Evolutionary conservation across 2,329 filamentous ascomycete genomes (phyloP), one percentile per base, ranked within the genome.

Genomic region (Aspergillus terreus): DNA sequence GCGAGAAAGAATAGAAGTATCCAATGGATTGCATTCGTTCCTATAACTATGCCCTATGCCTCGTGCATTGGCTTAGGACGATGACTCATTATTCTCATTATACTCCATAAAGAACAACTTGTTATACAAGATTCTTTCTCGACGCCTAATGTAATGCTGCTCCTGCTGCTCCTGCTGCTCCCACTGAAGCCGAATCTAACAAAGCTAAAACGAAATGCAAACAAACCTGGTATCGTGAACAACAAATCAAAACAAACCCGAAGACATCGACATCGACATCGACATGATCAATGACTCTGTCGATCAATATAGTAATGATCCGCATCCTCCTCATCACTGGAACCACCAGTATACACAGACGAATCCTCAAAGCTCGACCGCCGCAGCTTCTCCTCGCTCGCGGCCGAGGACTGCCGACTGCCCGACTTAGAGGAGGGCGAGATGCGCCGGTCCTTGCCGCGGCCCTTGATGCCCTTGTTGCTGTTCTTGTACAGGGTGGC

Each of bases 401-500:
- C 59, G 27, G 57, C 60, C 23, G 64, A 50, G 4, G 58, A 57
- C 17, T 56, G 52, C 25, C 57, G 52, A 10, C 62, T 54, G 52
- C 56, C 58, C 6, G 63, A 58, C 27, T 63, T 65, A 33, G 61
- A 60, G 5, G 61, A 63, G 14, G 63, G 66, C 15, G 69, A 66
- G 46, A 74, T 73, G 6, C 69, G 63, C 17, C 90, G 80, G 61
- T 92, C 88, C 67, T 92, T 94, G 41, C 94, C 94, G 43, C 94
- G 85, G 10, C 94, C 94, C 73, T 96, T 97, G 77, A 97, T 96
- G 1, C 94, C 94, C 71, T 96, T 96, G 80, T 97, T 97, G 74
- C 88, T 92, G 74, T 97, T 95, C 77, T 95, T 96, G 80, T 96
- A 96, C n/a, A 96, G 78, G 0, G 80, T 80, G 4, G 85, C 82